A percentile compares a stretch with the other conserved stretches of the same genome.
Evolutionary conservation across 2,329 filamentous ascomycete genomes (phyloP).

Genomic region (Phoma sp.): DNA sequence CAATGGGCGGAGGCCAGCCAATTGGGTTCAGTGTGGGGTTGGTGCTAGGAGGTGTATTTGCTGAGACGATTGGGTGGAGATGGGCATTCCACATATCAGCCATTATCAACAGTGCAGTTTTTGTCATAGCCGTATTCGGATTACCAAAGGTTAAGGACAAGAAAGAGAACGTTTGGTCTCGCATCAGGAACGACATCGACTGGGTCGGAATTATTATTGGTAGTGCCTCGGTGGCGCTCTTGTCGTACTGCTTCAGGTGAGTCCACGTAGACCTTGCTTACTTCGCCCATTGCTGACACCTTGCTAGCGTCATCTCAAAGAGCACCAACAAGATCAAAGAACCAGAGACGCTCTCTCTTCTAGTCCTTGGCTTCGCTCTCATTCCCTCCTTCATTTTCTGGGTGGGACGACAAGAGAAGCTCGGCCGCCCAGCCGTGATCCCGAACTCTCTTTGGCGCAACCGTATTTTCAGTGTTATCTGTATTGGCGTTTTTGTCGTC

Average conservation of each 20-base stretch:
- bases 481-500: constrained; percentile 52
- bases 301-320: constrained; percentile 46
- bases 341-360: constrained; percentile 53
- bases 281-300: not conserved
- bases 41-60: constrained; percentile 58
- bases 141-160: constrained; percentile 42
- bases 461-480: constrained; percentile 61
- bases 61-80: constrained; percentile 59
- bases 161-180: constrained; percentile 32
- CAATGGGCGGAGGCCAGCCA: constrained; percentile 58
- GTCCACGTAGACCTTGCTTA: constrained; percentile 23
- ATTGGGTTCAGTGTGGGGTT: constrained; percentile 61
- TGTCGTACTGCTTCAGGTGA: constrained; percentile 63
- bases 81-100: constrained; percentile 59
- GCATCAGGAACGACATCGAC: constrained; percentile 57
- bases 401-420: constrained; percentile 58
- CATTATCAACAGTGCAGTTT: constrained; percentile 51
- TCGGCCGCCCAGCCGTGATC: constrained; percentile 61
- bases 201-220: constrained; percentile 60
- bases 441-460: constrained; percentile 69
- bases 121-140: constrained; percentile 49
- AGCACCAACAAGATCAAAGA: constrained; percentile 52
- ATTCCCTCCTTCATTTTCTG: constrained; percentile 61
- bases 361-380: constrained; percentile 53
- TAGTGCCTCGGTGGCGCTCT: constrained; percentile 55